Base-by-base conservation (phyloP, 2,329 filamentous ascomycete species). In the Aspergillus sp. region DNA sequence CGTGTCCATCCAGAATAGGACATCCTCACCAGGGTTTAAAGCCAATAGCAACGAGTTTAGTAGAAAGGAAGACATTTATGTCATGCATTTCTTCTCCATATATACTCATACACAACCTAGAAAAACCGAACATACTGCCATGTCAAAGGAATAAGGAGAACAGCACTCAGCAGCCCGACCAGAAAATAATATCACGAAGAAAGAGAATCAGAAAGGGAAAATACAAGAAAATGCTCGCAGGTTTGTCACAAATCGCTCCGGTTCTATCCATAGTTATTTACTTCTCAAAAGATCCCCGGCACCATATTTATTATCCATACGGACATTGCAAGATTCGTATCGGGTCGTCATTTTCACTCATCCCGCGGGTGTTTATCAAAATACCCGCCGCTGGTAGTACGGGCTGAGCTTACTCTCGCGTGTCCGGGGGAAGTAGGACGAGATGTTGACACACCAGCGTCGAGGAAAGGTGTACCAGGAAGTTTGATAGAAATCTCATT, bases 391-490 rank as follows among this genome's bases (percentile, higher is more conserved):
- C 57, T 60, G 2, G 58, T 56, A 42, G 58, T 64, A 44, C 69
- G 66, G 35, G 61, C 59, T 40, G 69, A 64, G 35, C 67, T 66
- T 8, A 65, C 54, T 40, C 71, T 64, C 5, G 67, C 60, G 43
- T 74, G 67, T 38, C 74, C 70, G 55, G 75, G 75, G 5, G 75
- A 76, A 7, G 63, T 67, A 9, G 76, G 75, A 34, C 74, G 65
- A 2, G 77, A 81, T 8, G 77, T 77, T 2, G 77, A 76, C 37
- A 78, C 51, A 2, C 71, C 69, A 9, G 57, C 72, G 39, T 75
- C 72, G 39, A 73, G 67, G 38, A 74, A 60, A 2, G 75, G 74
- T 5, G 72, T 72, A 40, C 60, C 67, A 35, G 68, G 71, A 42
- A 68, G 65, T 53, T 68, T 71, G 51, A 68, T 73, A 33, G 64